Evolutionary conservation across 208 protist species (phyloP), one percentile per base, ranked within the genome.

Genomic region (Leishmania turanica): DNA sequence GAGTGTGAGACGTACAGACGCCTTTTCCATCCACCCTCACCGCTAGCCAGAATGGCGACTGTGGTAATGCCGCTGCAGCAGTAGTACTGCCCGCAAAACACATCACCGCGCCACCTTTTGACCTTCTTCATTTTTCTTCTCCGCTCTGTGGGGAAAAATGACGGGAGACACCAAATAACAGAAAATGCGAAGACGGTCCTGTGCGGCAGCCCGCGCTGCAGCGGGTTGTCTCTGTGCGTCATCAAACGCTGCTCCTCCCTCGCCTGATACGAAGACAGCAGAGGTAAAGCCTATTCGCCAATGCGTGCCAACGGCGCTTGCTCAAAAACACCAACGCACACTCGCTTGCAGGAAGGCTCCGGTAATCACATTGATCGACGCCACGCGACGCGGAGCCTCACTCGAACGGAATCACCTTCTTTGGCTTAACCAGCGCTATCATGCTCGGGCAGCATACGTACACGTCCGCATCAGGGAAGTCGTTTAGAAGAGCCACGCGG

Each of bases 401-500:
- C 24, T 66, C 45, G 68, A 87, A 85, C 8, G 90, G 85, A 47
- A 93, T 79, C n/a, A 90, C 62, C 24, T 80, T 68, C 77, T 95
- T 95, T 34, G 82, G 66, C 31, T 88, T 77, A 21, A 95, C 86
- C 27, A 97, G 70, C 65, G 87, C 83, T 40, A 95, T 73, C 77
- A 84, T 87, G 54, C 83, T 92, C 9, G 92, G 94, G 69, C 87
- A 95, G 83, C 92, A 96, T 24, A 97, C 91, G 77, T 95, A 97
- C 24, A 96, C 91, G 73, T 96, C 92, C 6, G 92, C 88, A 75
- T 97, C 92, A 1, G 90, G 92, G 58, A 96, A 96, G 3, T 40
- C 49, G 79, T 94, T 93, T 24, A 89, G 71, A 4, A 58, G 75
- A 1, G 89, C 87, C 9, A 96, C 87, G 70, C 86, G 81, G 8